Evolutionary conservation across 2,329 filamentous ascomycete genomes (phyloP).

Genomic region (Fusarium foetens): DNA sequence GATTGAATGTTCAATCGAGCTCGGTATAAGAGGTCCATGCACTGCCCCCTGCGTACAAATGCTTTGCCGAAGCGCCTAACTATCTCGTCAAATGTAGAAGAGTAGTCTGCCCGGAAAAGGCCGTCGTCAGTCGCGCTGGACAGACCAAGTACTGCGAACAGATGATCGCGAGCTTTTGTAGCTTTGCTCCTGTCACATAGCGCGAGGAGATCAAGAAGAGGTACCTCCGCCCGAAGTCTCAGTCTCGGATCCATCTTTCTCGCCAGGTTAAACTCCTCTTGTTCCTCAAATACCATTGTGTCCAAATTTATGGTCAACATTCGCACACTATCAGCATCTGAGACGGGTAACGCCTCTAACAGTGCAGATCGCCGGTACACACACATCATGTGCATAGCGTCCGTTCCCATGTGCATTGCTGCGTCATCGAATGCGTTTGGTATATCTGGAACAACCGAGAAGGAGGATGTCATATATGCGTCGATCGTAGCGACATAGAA

Average conservation of each 20-base stretch:
- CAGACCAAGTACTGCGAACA: rapidly evolving
- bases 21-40: background rate
- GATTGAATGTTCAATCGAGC: background rate
- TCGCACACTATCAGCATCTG: background rate
- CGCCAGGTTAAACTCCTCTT: background rate
- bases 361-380: background rate
- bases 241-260: background rate
- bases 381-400: background rate
- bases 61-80: background rate
- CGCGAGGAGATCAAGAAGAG: background rate
- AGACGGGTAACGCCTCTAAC: rapidly evolving
- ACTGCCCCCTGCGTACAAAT: rapidly evolving
- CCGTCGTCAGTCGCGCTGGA: background rate
- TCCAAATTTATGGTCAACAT: background rate
- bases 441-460: background rate
- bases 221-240: background rate
- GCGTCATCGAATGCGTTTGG: background rate
- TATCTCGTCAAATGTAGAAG: background rate
- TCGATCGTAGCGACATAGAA: background rate
- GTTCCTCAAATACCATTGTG: background rate
- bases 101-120: rapidly evolving
- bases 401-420: background rate
- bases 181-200: background rate
- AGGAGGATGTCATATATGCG: background rate
- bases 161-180: background rate